A percentile compares a stretch with the other conserved stretches of the same genome.
Conservation (phyloP, 23 red algal genomes). For the Cyanidiococcus yangmingshanensis region DNA sequence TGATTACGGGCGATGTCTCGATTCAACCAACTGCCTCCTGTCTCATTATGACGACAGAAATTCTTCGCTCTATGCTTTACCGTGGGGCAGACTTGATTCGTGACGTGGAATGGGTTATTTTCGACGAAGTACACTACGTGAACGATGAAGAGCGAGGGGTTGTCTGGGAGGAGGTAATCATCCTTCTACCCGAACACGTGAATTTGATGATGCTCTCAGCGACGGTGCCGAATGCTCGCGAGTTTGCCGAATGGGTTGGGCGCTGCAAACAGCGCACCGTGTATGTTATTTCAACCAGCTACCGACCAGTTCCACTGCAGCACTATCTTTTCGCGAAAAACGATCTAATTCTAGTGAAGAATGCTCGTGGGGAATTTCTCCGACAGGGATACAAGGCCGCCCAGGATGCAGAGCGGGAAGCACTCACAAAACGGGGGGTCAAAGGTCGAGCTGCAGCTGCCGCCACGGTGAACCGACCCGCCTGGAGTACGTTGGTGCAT, state of each 20-base stretch:
- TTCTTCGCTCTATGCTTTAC: constrained; percentile 89
- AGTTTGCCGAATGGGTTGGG: constrained; percentile 89
- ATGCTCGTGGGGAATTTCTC: constrained; percentile 12
- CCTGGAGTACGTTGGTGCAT: constrained; percentile 62
- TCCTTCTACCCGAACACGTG: constrained; percentile 53
- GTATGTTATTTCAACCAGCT: constrained; percentile 16
- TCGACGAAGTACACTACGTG: constrained; percentile 88
- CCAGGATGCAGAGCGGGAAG: constrained; percentile 33
- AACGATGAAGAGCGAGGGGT: constrained; percentile 93
- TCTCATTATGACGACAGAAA: constrained; percentile 93
- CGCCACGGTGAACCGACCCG: neutral
- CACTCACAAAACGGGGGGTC: constrained; percentile 38
- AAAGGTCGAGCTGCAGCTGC: constrained; percentile 27
- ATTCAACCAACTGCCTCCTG: constrained; percentile 68
- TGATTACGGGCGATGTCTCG: constrained; percentile 82
- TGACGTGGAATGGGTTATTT: constrained; percentile 80
- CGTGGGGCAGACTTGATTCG: constrained; percentile 76
- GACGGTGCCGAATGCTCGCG: constrained; percentile 81
- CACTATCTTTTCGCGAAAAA: constrained; percentile 36
- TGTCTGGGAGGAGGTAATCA: constrained; percentile 91
- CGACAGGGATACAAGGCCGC: neutral
- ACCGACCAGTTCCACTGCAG: constrained; percentile 41
- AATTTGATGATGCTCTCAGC: constrained; percentile 82
- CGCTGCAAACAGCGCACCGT: constrained; percentile 19
- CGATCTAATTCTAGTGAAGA: constrained; percentile 2